Percentiles rank a stretch among this genome's conserved stretches.
phyloP scores from a whole-genome alignment of 148 eudicot genomes.

The Rhododendron simsii region DNA sequence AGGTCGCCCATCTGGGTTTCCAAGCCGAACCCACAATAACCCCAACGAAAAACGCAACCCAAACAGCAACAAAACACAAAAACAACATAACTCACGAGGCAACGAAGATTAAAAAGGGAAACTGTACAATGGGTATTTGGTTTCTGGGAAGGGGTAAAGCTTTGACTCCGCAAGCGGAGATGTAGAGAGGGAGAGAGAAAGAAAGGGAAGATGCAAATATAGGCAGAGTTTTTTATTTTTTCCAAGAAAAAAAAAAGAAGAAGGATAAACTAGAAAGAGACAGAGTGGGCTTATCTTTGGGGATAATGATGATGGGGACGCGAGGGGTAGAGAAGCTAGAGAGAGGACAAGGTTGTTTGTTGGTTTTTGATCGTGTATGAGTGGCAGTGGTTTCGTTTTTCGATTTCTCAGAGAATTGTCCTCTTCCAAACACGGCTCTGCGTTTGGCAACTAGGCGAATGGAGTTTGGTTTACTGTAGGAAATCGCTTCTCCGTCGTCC shows the following conservation, averaged over 20 bases:
- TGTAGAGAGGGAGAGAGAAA: background rate
- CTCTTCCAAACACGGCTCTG: background rate
- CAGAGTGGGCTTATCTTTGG: background rate
- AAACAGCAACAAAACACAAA: slow-evolving; percentile 49
- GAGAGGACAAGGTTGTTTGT: background rate
- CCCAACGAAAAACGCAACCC: slow-evolving; percentile 78
- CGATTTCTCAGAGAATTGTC: background rate
- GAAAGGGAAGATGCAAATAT: background rate
- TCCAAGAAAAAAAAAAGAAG: too few species aligned
- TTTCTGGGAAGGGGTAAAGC: background rate
- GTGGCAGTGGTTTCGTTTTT: slow-evolving; percentile 3
- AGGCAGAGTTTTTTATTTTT: too few species aligned
- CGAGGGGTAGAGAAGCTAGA: background rate
- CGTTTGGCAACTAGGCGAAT: background rate
- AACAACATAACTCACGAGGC: slow-evolving; percentile 33
- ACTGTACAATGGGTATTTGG: background rate
- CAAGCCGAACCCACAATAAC: slow-evolving; percentile 80
- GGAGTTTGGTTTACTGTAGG: background rate
- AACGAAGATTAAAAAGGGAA: background rate
- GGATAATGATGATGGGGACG: background rate
- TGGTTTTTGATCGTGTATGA: background rate
- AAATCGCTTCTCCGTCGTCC: background rate
- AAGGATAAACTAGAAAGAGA: background rate
- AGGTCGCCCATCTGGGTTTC: slow-evolving; percentile 77
- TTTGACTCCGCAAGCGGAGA: slow-evolving; percentile 11